Evolutionary conservation across 148 eudicot species (phyloP).

Genomic region (Nyssa sinensis): DNA sequence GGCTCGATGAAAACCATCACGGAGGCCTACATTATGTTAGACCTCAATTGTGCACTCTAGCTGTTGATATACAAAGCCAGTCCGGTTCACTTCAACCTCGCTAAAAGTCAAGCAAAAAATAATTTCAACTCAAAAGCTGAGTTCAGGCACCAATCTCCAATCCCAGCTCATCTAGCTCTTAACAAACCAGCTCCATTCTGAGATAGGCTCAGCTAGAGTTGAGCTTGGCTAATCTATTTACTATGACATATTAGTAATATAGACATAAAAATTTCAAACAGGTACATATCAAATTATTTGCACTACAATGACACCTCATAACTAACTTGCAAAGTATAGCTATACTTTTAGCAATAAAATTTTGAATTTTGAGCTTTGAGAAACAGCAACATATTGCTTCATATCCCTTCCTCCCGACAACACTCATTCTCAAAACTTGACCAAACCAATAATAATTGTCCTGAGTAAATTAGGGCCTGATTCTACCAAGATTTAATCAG

Average conservation of each 20-base stretch:
- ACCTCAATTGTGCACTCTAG: background rate
- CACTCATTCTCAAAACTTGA: background rate
- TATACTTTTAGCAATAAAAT: too few relatives aligned
- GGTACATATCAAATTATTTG: too few relatives aligned
- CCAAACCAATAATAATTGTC: background rate
- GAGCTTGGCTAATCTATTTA: too few relatives aligned
- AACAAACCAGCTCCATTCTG: too few relatives aligned
- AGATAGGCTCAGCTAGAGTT: too few relatives aligned
- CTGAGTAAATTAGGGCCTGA: background rate
- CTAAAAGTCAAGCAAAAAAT: background rate
- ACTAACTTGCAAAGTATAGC: too few relatives aligned
- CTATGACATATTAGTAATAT: too few relatives aligned
- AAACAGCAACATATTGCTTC: too few relatives aligned
- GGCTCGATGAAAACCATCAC: background rate
- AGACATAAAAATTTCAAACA: too few relatives aligned
- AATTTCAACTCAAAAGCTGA: conserved; percentile 7
- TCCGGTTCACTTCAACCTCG: background rate
- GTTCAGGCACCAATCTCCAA: background rate
- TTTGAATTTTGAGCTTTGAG: too few relatives aligned
- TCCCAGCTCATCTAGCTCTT: too few relatives aligned
- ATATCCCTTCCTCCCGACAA: background rate
- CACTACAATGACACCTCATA: too few relatives aligned
- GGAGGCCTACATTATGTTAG: background rate
- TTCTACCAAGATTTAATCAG: background rate
- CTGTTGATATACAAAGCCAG: background rate